Conservation (phyloP, 768 basidiomycete genomes). For the Gloeopeniophorella convolvens region DNA sequence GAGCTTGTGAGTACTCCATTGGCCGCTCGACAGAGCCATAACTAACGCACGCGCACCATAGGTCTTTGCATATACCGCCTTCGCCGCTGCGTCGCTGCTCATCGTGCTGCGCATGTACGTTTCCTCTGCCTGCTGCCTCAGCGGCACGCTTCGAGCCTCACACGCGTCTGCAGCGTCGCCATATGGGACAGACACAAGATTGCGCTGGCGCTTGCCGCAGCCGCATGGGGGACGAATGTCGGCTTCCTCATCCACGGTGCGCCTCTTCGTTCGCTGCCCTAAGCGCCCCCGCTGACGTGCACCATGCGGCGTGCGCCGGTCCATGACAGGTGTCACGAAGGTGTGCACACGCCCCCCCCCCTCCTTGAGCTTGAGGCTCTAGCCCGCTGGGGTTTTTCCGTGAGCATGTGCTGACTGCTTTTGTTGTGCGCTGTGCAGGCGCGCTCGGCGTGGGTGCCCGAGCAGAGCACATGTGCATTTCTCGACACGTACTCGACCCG, state of each 20-base stretch:
- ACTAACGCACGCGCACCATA: too few relatives aligned
- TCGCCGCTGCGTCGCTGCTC: background rate
- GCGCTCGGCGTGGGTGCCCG: background rate
- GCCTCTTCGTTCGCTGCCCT: too few relatives aligned
- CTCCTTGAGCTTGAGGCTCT: background rate
- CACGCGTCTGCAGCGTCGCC: background rate
- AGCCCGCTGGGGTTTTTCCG: too few relatives aligned
- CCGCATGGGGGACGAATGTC: background rate
- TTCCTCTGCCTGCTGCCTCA: background rate
- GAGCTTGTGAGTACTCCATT: background rate
- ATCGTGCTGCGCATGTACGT: slow-evolving; percentile 9
- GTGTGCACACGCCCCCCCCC: background rate
- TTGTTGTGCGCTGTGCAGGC: too few relatives aligned
- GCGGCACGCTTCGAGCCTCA: too few relatives aligned
- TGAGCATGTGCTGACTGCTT: too few relatives aligned
- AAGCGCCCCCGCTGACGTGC: too few relatives aligned
- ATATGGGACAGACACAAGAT: background rate
- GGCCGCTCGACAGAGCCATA: too few relatives aligned
- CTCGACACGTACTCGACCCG: background rate
- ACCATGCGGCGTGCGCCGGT: too few relatives aligned
- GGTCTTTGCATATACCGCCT: background rate
- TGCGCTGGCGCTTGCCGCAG: background rate
- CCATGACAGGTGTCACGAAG: background rate
- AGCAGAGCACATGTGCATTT: background rate
- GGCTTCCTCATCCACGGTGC: background rate